Percentiles rank a stretch among this genome's conserved stretches.
Conservation (phyloP, 108 stramenopile genomes). For the Conticribra weissflogii region DNA sequence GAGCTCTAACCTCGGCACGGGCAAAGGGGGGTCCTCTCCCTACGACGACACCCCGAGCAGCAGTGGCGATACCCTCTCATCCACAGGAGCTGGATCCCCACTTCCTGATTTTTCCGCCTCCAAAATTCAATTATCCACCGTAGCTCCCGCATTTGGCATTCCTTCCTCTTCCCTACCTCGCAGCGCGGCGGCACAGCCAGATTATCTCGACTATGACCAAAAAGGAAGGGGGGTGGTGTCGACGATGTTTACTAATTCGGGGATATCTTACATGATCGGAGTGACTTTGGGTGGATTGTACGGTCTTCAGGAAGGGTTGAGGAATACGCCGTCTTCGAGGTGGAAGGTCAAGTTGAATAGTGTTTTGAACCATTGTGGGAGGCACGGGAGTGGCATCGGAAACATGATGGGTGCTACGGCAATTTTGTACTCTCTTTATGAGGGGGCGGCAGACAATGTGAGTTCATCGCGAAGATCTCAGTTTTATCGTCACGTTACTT, state of each 20-base stretch:
- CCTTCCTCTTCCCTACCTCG: conserved; percentile 26
- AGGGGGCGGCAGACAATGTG: conserved; percentile 77
- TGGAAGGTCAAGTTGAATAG: conserved; percentile 86
- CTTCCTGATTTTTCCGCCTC: conserved; percentile 49
- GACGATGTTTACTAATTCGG: conserved; percentile 89
- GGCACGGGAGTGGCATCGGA: conserved; percentile 76
- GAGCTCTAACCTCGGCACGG: conserved; percentile 43
- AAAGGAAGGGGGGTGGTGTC: conserved; percentile 79
- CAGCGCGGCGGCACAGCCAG: conserved; percentile 53
- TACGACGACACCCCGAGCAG: conserved; percentile 20
- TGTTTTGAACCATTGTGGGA: conserved; percentile 83
- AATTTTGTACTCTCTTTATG: conserved; percentile 81
- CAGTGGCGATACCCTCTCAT: conserved; percentile 11
- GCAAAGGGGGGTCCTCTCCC: conserved; percentile 26
- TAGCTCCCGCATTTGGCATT: conserved; percentile 82
- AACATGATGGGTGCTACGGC: conserved; percentile 82
- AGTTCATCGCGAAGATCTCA: conserved; percentile 29
- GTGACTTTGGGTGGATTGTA: conserved; percentile 77
- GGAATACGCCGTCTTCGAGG: conserved; percentile 66
- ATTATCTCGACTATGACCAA: conserved; percentile 86
- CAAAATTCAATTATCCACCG: conserved; percentile 70
- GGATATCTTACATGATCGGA: conserved; percentile 78
- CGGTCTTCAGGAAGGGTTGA: conserved; percentile 76
- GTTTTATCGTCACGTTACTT: conserved; percentile 1
- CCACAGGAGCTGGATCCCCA: conserved; percentile 27